Percentiles rank a stretch among this genome's conserved stretches.
Evolutionary conservation across 176 grass and related monocot genomes (phyloP).

Genomic region (Triticum monococcum): DNA sequence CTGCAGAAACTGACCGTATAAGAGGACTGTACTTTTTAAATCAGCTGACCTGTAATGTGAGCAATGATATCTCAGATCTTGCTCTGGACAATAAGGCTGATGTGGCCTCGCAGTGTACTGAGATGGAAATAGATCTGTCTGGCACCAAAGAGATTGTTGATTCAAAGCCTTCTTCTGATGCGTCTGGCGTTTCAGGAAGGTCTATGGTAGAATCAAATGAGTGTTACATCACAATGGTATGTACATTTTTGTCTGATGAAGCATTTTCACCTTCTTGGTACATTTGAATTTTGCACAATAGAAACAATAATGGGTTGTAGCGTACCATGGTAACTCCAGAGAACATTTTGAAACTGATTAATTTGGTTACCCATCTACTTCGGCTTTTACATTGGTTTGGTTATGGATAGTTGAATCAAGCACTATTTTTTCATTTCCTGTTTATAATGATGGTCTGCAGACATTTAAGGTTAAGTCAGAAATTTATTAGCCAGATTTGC

Average conservation of each 20-base stretch:
- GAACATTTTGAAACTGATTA: background rate
- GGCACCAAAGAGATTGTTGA: slow-evolving; percentile 29
- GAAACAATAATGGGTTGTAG: slow-evolving; percentile 12
- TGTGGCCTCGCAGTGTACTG: slow-evolving; percentile 28
- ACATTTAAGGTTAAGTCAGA: slow-evolving; percentile 11
- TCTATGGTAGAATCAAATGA: slow-evolving; percentile 43
- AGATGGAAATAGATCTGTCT: slow-evolving; percentile 32
- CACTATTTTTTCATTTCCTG: slow-evolving; percentile 13
- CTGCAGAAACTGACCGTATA: slow-evolving; percentile 58
- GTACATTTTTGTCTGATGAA: slow-evolving; percentile 12
- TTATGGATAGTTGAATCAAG: slow-evolving; percentile 15
- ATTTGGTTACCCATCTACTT: background rate
- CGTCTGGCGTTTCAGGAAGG: slow-evolving; percentile 26
- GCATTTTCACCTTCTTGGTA: slow-evolving; percentile 26
- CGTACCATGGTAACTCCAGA: background rate
- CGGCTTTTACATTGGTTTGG: background rate
- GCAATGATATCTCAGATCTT: slow-evolving; percentile 39
- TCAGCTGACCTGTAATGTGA: slow-evolving; percentile 66
- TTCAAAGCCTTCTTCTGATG: slow-evolving; percentile 27
- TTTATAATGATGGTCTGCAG: background rate
- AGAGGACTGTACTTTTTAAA: slow-evolving; percentile 73
- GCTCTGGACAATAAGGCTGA: slow-evolving; percentile 32
- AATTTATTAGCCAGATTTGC: slow-evolving; percentile 10
- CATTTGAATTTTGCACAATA: background rate
- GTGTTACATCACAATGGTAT: slow-evolving; percentile 87